Conservation (phyloP, 2,329 filamentous ascomycete species). For the Myrmaecium sp. region DNA sequence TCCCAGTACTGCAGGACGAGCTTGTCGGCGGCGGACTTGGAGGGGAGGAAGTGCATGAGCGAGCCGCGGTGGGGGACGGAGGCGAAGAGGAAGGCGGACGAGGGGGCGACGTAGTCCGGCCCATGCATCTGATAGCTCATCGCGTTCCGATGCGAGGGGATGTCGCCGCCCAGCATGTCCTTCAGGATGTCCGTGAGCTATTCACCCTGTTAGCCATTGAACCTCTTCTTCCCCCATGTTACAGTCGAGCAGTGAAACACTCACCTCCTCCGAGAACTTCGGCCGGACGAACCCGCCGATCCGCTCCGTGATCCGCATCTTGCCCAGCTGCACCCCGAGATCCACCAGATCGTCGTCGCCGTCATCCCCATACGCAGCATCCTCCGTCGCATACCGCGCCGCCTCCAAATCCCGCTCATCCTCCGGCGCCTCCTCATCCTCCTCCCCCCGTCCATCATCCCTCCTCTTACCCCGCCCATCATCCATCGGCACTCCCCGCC, state of each 20-base stretch:
- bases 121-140: constrained; percentile 52
- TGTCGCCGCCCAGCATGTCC: constrained; percentile 10
- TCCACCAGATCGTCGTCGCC: constrained; percentile 54
- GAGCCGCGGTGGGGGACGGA: constrained; percentile 23
- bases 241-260: constrained; percentile 6
- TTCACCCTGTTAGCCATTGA: constrained; percentile 1
- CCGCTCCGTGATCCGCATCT: constrained; percentile 55
- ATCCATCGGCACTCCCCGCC: constrained; percentile 33
- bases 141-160: constrained; percentile 9
- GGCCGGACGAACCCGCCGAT: constrained; percentile 58
- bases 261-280: constrained; percentile 52
- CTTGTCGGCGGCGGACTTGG: constrained; percentile 38
- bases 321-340: constrained; percentile 53
- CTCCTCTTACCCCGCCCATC: constrained; percentile 33
- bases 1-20: constrained; percentile 51
- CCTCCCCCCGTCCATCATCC: constrained; percentile 39
- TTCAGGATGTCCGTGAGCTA: constrained; percentile 17
- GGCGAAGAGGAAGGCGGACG: constrained; percentile 49
- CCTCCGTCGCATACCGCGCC: constrained; percentile 44
- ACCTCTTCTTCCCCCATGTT: constrained; percentile 4
- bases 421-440: constrained; percentile 30
- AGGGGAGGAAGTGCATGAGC: constrained; percentile 45
- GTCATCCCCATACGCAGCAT: constrained; percentile 51
- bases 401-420: constrained; percentile 45
- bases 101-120: constrained; percentile 48